These are phyloP conservation scores for Penicillium ochrochloron DNA, from an alignment of 495 filamentous ascomycete species.

Conservation along the genomic window DNA sequence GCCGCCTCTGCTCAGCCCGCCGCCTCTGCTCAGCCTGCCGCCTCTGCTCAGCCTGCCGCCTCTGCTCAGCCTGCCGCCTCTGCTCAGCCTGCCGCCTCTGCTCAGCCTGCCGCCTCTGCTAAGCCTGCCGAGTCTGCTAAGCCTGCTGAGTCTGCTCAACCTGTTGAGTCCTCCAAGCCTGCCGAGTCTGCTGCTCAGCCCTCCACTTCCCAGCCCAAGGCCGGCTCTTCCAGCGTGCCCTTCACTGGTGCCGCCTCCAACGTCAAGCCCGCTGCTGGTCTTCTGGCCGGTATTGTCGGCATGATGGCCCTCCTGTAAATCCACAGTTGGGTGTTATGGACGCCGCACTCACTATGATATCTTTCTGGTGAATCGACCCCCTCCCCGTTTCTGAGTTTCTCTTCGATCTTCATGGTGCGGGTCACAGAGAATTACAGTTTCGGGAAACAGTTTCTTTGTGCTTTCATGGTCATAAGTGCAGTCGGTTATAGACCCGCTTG, in stretches of 20 bases:
- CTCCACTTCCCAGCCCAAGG: constrained; percentile 11
- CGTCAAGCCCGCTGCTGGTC: constrained; percentile 41
- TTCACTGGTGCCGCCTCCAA: constrained; percentile 43
- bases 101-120: constrained; percentile 17
- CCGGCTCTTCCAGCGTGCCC: constrained; percentile 19
- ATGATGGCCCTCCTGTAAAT: constrained; percentile 48
- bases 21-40: constrained; percentile 13
- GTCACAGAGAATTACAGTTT: constrained; percentile 10
- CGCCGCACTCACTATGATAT: neutral
- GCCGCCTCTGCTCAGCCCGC: neutral
- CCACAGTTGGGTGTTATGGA: constrained; percentile 16
- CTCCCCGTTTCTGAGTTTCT: constrained; percentile 9
- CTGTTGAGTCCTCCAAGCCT: constrained; percentile 12
- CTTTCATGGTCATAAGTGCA: constrained; percentile 14
- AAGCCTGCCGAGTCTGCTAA: constrained; percentile 11
- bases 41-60: constrained; percentile 9
- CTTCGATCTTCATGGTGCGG: constrained; percentile 28
- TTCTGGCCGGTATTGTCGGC: constrained; percentile 46
- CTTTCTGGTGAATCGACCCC: constrained; percentile 1
- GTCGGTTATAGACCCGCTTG: constrained; percentile 25
- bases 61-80: constrained; percentile 9
- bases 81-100: constrained; percentile 10
- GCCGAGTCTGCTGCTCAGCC: constrained; percentile 7
- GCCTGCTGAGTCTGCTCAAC: constrained; percentile 16
- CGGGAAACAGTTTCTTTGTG: constrained; percentile 15